Evolutionary conservation across 305 asterid species (phyloP).

Genomic region (Fraxinus floribunda): DNA sequence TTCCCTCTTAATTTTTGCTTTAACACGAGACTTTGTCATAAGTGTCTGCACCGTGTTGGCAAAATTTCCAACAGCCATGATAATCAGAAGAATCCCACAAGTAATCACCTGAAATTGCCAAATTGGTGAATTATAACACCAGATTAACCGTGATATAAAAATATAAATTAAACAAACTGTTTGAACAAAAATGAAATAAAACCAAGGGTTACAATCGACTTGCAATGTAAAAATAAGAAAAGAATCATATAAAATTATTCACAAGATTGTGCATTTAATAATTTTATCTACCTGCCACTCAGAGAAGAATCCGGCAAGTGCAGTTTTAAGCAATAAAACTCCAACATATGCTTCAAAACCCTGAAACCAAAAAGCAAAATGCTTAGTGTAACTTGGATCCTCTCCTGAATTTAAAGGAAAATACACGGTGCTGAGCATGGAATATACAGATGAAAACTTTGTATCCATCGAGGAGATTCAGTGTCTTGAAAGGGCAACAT

Average conservation of each 20-base stretch:
- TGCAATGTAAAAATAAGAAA: not conserved
- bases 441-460: not conserved
- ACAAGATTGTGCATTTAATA: not conserved
- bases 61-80: conserved; percentile 97
- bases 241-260: not conserved
- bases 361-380: conserved; percentile 41
- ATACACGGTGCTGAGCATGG: not conserved
- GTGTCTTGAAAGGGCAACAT: not conserved
- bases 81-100: conserved; percentile 80
- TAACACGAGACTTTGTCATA: conserved; percentile 72
- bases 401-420: not conserved
- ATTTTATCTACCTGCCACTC: conserved; percentile 83
- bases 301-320: conserved; percentile 57
- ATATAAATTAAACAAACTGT: not conserved
- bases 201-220: not conserved
- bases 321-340: conserved; percentile 76
- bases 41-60: conserved; percentile 91
- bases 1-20: conserved; percentile 76
- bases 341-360: conserved; percentile 94
- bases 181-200: not conserved
- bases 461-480: not conserved
- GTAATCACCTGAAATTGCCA: conserved; percentile 64
- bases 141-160: not conserved
- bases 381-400: conserved; percentile 16
- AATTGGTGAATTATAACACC: not conserved